Base-by-base conservation (phyloP, 805 yeast genomes). In the Suhomyces xylopsoci region DNA sequence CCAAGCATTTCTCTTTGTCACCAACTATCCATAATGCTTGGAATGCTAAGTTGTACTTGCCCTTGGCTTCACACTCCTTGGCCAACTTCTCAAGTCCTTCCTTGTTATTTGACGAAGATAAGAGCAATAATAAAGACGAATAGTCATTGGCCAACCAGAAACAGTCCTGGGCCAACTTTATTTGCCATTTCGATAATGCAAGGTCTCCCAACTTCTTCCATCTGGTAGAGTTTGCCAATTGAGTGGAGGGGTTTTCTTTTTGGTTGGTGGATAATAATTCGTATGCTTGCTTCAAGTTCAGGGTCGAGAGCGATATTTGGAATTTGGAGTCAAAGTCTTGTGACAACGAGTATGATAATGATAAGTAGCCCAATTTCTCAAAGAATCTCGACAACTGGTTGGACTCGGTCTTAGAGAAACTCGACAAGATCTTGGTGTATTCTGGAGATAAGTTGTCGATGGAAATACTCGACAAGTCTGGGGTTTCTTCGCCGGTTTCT, bases 161-260 rank as follows among this genome's bases (percentile, higher is more conserved):
- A 49, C 96, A 82, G 60, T 85, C 83, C 56, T 83, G 85, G 3
- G 99, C 98, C 58, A 90, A 76, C 59, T 81, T 81, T 57, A 90
- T 79, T 59, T 92, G 84, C 89, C 96, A 94, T 55, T 81, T 81
- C 17, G 79, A 68, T 60, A 94, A 77, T 10, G 97, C 88, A 55
- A 85, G 78, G 73, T 94, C 98, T 59, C 98, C 99, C 47, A 94
- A 80, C 54, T 85, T 79, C 69, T 89, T 89, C 97, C 98, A 94
- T 71, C 90, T 92, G 19, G 67, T 62, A 5, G 67, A 54, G 58
- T 73, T 72, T 25, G 70, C 65, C 26, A 64, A 62, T 12, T 68
- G 61, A 10, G 65, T 59, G 57, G 84, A 80, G 50, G 85, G 85
- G 49, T 81, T 82, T 45, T 73, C 72, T 20, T 73, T 66, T 55